phyloP scores from a whole-genome alignment of 2,329 filamentous ascomycete genomes.

The Penicillium brevicompactum region DNA sequence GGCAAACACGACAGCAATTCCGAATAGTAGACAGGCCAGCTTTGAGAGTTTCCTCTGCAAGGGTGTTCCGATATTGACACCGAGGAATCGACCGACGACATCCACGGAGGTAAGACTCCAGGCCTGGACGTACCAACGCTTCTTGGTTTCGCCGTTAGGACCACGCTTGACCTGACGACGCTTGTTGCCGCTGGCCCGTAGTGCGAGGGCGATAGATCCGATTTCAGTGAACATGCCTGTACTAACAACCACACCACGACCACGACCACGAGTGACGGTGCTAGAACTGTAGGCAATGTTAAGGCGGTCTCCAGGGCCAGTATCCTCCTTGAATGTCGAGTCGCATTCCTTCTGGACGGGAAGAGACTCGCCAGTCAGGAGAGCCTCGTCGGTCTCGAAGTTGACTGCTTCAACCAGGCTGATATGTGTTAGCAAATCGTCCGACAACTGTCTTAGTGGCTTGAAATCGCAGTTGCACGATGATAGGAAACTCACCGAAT shows the following conservation, averaged over 20 bases:
- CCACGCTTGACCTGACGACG: constrained; percentile 52
- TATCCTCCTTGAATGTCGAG: constrained; percentile 49
- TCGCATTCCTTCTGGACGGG: constrained; percentile 57
- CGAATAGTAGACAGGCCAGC: constrained; percentile 65
- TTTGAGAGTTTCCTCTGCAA: constrained; percentile 67
- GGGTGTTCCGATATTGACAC: constrained; percentile 67
- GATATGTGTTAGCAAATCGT: too few species aligned
- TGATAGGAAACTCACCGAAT: too few species aligned
- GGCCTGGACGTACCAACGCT: constrained; percentile 52
- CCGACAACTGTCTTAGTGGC: too few species aligned
- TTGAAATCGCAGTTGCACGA: too few species aligned
- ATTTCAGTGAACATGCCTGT: constrained; percentile 64
- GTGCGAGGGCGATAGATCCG: constrained; percentile 61
- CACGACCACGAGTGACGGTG: constrained; percentile 60
- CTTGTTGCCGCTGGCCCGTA: constrained; percentile 60
- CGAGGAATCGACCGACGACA: constrained; percentile 62
- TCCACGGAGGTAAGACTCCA: constrained; percentile 54
- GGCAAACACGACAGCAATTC: constrained; percentile 65
- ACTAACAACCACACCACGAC: constrained; percentile 57
- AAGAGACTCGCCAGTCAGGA: constrained; percentile 62
- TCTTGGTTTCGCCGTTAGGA: constrained; percentile 48
- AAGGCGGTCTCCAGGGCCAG: constrained; percentile 58
- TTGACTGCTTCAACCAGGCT: constrained; percentile 62
- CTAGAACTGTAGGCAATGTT: constrained; percentile 63
- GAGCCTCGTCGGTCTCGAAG: constrained; percentile 67